These are phyloP conservation scores for Dactylellina drechsleri DNA, from an alignment of 2,329 filamentous ascomycete genomes.

Conservation along the genomic window DNA sequence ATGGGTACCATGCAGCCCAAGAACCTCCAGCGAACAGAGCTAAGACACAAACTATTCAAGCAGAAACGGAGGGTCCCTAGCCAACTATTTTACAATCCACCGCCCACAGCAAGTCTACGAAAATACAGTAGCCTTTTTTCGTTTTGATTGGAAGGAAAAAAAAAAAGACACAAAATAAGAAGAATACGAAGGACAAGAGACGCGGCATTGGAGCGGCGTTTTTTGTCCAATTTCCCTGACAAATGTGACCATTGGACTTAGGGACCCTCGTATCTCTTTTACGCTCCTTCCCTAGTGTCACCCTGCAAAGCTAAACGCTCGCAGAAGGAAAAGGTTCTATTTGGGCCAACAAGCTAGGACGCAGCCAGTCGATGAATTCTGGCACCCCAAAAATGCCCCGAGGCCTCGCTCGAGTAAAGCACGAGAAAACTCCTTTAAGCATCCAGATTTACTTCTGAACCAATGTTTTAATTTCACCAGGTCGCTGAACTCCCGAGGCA, in stretches of 20 bases:
- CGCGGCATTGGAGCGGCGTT: constrained; percentile 15
- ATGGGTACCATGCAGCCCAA: constrained; percentile 51
- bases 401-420: constrained; percentile 41
- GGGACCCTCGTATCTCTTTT: background rate
- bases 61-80: constrained; percentile 44
- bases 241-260: constrained; percentile 40
- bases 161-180: constrained; percentile 6
- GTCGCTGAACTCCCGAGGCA: constrained; percentile 42
- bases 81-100: constrained; percentile 41
- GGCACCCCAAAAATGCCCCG: constrained; percentile 38
- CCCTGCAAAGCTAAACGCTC: constrained; percentile 51
- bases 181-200: background rate
- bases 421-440: constrained; percentile 40
- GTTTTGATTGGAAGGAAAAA: background rate
- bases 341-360: constrained; percentile 19
- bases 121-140: constrained; percentile 12
- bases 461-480: constrained; percentile 35
- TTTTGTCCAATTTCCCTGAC: constrained; percentile 30
- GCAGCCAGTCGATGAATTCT: constrained; percentile 38
- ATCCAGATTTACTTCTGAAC: constrained; percentile 37
- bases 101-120: constrained; percentile 28
- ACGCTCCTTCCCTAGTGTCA: constrained; percentile 31
- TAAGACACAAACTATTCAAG: constrained; percentile 50
- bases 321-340: constrained; percentile 20
- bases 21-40: constrained; percentile 42